Evolutionary conservation across 805 yeast genomes (phyloP), one percentile per base, ranked within the genome.

Genomic region (Trichomonascus vanleenenianus): DNA sequence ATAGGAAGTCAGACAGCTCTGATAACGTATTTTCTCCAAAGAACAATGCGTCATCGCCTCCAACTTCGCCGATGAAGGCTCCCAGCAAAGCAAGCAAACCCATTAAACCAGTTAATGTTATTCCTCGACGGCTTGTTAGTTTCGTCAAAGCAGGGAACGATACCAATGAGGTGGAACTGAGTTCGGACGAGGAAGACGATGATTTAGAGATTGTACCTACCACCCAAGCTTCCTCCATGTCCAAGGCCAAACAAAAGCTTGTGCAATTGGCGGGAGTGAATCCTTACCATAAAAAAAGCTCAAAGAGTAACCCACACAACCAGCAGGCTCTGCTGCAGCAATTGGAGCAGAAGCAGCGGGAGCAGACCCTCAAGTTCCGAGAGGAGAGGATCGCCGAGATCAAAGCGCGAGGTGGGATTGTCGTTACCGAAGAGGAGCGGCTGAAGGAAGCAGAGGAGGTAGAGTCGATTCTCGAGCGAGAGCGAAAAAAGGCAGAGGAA

Each of bases 181-280:
- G 14, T 11, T 22, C 37, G 12, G 45, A 34, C 15, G 44, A 42
- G n/a, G 56, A 51, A 18, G 40, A 42, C 15, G 53, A 51, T 30
- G 58, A 53, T 30, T 40, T 55, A n/a, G 55, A 53, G 34, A 52
- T 55, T 16, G 45, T 52, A 30, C 55, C 56, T 3, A 45, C 46
- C 4, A 48, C 54, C 14, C 20, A 41, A 12, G 48, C 50, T 15
- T 35, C 48, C 16, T 22, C 30, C 10, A 45, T 36, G 16, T 27
- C 49, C 4, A 22, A 30, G 3, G 42, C 53, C 11, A 32, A 45
- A 11, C 32, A 39, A 15, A 41, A 39, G 7, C 45, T 54, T 5
- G 48, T 44, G 9, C 19, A 41, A 2, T 35, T 54, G 32, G 50
- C 57, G 5, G 25, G 35, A 11, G 33, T 47, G n/a, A 40, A 48